Percentiles rank a stretch among this genome's conserved stretches.
phyloP scores from a whole-genome alignment of 2,329 filamentous ascomycete species.

The Pseudocercospora macadamiae region DNA sequence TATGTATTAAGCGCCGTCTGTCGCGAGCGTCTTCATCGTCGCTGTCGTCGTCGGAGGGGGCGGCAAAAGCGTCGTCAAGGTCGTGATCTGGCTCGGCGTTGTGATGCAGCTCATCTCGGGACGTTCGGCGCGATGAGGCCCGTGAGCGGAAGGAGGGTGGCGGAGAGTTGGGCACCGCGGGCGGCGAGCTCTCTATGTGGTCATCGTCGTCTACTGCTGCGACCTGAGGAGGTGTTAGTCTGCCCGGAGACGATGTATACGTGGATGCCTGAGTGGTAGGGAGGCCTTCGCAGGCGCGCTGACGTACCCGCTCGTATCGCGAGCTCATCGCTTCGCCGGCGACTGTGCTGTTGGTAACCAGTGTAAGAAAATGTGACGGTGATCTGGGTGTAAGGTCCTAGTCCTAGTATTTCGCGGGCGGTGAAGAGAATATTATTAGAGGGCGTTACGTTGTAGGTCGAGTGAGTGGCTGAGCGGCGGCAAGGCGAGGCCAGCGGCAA shows the following conservation, averaged over 20 bases:
- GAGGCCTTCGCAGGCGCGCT: conserved; percentile 21
- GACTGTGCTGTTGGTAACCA: conserved; percentile 7
- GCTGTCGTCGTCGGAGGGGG: conserved; percentile 64
- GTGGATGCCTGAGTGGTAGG: conserved; percentile 12
- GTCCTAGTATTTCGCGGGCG: no score
- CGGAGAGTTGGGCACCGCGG: conserved; percentile 51
- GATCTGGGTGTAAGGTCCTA: background rate
- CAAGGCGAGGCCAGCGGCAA: background rate
- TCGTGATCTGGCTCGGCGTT: conserved; percentile 69
- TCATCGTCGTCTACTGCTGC: conserved; percentile 50
- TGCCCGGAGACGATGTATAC: background rate
- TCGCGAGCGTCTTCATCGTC: conserved; percentile 76
- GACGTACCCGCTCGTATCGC: conserved; percentile 53
- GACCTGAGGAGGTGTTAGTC: conserved; percentile 27
- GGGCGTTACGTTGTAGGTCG: conserved; percentile 4
- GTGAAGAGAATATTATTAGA: conserved; percentile 3
- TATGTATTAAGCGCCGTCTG: conserved; percentile 74
- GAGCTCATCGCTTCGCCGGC: conserved; percentile 44
- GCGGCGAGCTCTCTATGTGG: conserved; percentile 36
- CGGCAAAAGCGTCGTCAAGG: conserved; percentile 90
- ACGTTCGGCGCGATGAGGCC: conserved; percentile 67
- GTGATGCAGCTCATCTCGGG: conserved; percentile 52
- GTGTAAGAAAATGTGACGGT: background rate
- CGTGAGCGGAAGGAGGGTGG: conserved; percentile 86
- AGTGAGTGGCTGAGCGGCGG: conserved; percentile 7